Evolutionary conservation across 169 alveolate species (phyloP), one percentile per base, ranked within the genome.

Genomic region (Plasmodium vivax): DNA sequence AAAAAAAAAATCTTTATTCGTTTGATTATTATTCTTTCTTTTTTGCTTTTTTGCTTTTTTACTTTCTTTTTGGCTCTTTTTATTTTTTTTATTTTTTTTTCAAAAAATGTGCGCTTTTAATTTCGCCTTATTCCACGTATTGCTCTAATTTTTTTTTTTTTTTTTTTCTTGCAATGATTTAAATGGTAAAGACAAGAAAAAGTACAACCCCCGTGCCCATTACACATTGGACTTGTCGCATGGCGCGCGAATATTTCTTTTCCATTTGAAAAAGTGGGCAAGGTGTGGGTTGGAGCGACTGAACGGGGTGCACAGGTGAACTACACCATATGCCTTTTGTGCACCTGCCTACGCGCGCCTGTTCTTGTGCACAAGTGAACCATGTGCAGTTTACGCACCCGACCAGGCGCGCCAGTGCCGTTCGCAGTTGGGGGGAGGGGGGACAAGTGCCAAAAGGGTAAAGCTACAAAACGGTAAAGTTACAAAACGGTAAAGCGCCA

Each of bases 161-260:
- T 75, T 19, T 36, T 75, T 27, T 36, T 75, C 32, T 75, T 75
- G 30, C n/a, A 47, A 16, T 80, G 87, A 81, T 19, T 82, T 82
- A 23, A 27, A 62, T 83, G 51, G 30, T 81, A 83, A 83, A 62
- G 92, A 83, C 92, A 83, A 83, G 47, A 81, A 62, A 83, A 83
- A 19, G 62, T 51, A 51, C 45, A 62, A 23, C 34, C 38, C 82
- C 71, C 16, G 38, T 62, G 62, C 12, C 62, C 19, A 14, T 51
- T 14, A 23, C 14, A 14, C 62, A 51, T 51, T 51, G 62, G 62
- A 2, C 62, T 51, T 51, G 62, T 51, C 62, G 23, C 62, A 51
- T 77, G 84, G 51, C 5, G 47, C 36, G 23, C 32, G 45, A 36
- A 41, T 62, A n/a, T 62, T 62, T 58, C 72, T 36, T 83, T 56